Evolutionary conservation across 495 filamentous ascomycete genomes (phyloP), one percentile per base, ranked within the genome.

Genomic region (Lichenothelia convexa): DNA sequence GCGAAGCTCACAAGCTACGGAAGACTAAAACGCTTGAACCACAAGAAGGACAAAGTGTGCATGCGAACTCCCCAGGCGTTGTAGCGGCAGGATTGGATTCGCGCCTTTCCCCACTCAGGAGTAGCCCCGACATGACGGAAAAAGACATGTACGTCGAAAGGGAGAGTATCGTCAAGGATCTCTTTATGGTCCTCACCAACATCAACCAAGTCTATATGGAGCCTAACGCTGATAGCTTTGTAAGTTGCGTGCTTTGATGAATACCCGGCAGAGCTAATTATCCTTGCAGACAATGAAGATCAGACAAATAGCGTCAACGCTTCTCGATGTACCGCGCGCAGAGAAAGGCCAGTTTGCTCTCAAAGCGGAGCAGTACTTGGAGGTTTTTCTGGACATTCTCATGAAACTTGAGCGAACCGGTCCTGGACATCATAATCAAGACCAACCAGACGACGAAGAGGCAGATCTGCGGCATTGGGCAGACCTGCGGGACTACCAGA

Each of bases 191-290:
- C 5, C 53, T 92, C 7, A 60, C 61, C 11, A 76, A 68, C 21
- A 75, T 92, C 46, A 73, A 71, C 36, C 73, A 81, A 57, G 66
- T 79, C 32, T 80, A 80, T 51, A 77, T 86, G 63, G 81, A 89
- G 51, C 78, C 83, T 1, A 86, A 84, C 47, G 78, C 71, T 13
- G 67, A 66, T 30, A 79, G 75, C 33, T 72, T 87, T 33, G 64
- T 73, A 63, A 32, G 67, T 57, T 18, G 23, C 13, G 9, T 21
- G 3, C 34, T 17, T 30, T 15, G 30, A 11, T 27, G 11, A 21
- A 32, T 39, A 30, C 27, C n/a, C n/a, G n/a, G 34, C 9, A 38
- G 63, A 58, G 71, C 71, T 49, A 58, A 61, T 49, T 76, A 77
- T 22, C 4, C 24, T 31, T 15, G n/a, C 26, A 57, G 54, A 53